A percentile compares a stretch with the other conserved stretches of the same genome.
These are phyloP conservation scores for Zelopaecilomyces penicillatus DNA, from an alignment of 2,329 filamentous ascomycete species.

Conservation along the genomic window DNA sequence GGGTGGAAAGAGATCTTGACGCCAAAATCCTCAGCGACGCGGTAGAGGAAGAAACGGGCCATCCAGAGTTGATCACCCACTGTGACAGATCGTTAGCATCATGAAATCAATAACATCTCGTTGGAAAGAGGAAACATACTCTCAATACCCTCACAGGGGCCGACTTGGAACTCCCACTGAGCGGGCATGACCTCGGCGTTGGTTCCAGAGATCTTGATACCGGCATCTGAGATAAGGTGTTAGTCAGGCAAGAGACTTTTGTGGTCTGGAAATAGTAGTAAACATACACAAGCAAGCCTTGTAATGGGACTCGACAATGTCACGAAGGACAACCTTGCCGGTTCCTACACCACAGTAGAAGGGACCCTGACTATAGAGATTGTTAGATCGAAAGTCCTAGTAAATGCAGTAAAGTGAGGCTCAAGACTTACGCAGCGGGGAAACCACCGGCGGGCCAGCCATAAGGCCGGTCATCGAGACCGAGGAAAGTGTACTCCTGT, in stretches of 20 bases:
- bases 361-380: slow-evolving; percentile 24
- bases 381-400: slow-evolving; percentile 10
- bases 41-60: slow-evolving; percentile 70
- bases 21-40: slow-evolving; percentile 92
- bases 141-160: slow-evolving; percentile 77
- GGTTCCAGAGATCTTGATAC: slow-evolving; percentile 91
- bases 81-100: slow-evolving; percentile 26
- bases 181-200: slow-evolving; percentile 98
- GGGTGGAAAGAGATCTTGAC: slow-evolving; percentile 91
- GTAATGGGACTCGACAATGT: slow-evolving; percentile 72
- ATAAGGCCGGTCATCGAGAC: slow-evolving; percentile 77
- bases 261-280: too few species aligned
- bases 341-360: slow-evolving; percentile 83
- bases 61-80: slow-evolving; percentile 98
- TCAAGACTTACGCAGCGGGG: slow-evolving; percentile 57
- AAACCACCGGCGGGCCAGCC: slow-evolving; percentile 65
- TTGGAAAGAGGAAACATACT: slow-evolving; percentile 46
- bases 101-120: neutral
- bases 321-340: slow-evolving; percentile 94
- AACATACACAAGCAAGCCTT: slow-evolving; percentile 57
- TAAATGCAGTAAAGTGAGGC: neutral
- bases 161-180: slow-evolving; percentile 98
- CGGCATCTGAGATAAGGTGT: slow-evolving; percentile 42
- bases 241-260: slow-evolving; percentile 1
- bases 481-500: slow-evolving; percentile 82